Evolutionary conservation across 202 grass and related monocot genomes (phyloP).

Genomic region (Elaeis oleifera): DNA sequence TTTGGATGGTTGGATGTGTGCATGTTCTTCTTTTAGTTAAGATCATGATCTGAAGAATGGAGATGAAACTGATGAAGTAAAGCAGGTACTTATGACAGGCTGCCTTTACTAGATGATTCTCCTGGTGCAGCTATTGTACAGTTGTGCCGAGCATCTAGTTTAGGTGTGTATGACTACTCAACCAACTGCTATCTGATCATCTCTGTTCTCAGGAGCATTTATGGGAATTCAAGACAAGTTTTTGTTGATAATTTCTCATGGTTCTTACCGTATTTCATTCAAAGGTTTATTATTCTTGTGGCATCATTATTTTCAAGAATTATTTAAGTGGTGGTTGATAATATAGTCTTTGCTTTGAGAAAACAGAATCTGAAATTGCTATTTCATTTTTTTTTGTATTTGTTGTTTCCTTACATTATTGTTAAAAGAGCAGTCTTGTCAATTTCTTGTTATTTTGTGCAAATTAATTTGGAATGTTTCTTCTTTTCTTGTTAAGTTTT

Average conservation of each 20-base stretch:
- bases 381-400: too few species aligned
- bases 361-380: too few species aligned
- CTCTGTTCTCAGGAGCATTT: constrained; percentile 27
- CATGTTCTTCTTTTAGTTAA: neutral
- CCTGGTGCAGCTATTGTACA: constrained; percentile 50
- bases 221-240: constrained; percentile 4
- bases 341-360: too few species aligned
- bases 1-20: neutral
- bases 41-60: constrained; percentile 24
- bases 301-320: too few species aligned
- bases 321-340: too few species aligned
- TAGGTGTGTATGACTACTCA: constrained; percentile 46
- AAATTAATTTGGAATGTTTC: too few species aligned
- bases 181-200: constrained; percentile 40
- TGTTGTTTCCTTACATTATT: too few species aligned
- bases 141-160: constrained; percentile 67
- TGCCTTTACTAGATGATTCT: constrained; percentile 40
- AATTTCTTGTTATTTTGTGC: too few species aligned
- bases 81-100: constrained; percentile 77
- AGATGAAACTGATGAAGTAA: constrained; percentile 67
- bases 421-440: too few species aligned
- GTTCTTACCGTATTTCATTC: too few species aligned
- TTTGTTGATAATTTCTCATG: neutral
- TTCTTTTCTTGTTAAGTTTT: too few species aligned
- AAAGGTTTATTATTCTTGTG: too few species aligned